Conservation (phyloP, 2,329 filamentous ascomycete species). For the Aureobasidium lini region DNA sequence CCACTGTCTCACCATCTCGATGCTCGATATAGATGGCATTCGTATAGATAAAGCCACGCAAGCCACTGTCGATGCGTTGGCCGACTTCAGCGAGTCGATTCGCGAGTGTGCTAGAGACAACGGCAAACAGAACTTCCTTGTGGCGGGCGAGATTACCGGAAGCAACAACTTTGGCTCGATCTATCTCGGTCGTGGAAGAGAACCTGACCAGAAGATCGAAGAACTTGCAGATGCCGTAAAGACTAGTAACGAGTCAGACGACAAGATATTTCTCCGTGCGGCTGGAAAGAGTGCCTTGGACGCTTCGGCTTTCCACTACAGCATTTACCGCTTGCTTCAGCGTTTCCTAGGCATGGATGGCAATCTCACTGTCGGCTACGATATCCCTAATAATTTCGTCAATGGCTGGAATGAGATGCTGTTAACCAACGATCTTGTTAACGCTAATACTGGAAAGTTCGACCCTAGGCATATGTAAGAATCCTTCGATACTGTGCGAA, state of each 20-base stretch:
- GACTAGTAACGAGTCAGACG: conserved; percentile 37
- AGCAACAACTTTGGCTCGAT: conserved; percentile 54
- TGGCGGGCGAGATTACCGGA: conserved; percentile 57
- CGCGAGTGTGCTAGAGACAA: conserved; percentile 49
- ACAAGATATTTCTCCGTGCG: conserved; percentile 44
- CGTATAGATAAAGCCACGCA: conserved; percentile 61
- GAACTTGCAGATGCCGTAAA: conserved; percentile 43
- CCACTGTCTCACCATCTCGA: conserved; percentile 55
- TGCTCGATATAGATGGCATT: conserved; percentile 60
- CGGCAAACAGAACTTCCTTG: conserved; percentile 57
- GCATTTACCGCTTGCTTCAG: conserved; percentile 52
- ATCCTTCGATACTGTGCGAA: not conserved
- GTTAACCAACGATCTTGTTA: conserved; percentile 52
- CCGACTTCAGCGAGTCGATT: conserved; percentile 49
- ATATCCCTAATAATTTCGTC: conserved; percentile 42
- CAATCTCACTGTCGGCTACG: conserved; percentile 40
- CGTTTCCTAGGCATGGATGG: conserved; percentile 55
- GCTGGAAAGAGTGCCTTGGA: conserved; percentile 49
- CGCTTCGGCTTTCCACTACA: conserved; percentile 56
- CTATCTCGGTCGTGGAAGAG: conserved; percentile 54
- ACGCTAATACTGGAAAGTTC: conserved; percentile 52
- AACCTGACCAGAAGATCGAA: conserved; percentile 44
- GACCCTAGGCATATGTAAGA: conserved; percentile 53
- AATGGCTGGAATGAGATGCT: conserved; percentile 50
- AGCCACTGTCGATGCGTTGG: conserved; percentile 54